These are phyloP conservation scores for Penicillium nucicola DNA, from an alignment of 495 filamentous ascomycete genomes.

Conservation along the genomic window DNA sequence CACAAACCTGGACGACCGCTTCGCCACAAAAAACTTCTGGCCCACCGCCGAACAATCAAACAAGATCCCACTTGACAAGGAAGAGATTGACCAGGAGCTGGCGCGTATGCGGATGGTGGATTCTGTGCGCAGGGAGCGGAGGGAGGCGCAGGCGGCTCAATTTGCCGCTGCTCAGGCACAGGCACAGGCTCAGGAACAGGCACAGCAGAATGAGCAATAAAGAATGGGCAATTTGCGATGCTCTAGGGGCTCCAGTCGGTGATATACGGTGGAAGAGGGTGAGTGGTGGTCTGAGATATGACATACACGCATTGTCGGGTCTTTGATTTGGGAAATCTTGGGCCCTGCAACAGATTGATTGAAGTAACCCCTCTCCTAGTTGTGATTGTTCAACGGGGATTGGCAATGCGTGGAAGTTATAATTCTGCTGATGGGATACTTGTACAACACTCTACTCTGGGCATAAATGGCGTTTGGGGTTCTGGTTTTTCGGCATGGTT, in stretches of 20 bases:
- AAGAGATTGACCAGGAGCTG: constrained; percentile 80
- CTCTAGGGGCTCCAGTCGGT: background rate
- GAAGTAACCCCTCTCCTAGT: too few relatives aligned
- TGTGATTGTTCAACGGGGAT: background rate
- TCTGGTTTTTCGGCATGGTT: background rate
- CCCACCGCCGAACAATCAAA: constrained; percentile 81
- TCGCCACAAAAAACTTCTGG: constrained; percentile 90
- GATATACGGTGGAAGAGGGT: background rate
- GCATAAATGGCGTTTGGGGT: constrained; percentile 31
- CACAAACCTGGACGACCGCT: constrained; percentile 92
- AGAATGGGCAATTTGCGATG: too few relatives aligned
- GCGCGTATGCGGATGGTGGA: constrained; percentile 60
- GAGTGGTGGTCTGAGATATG: background rate
- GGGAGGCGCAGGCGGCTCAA: constrained; percentile 47
- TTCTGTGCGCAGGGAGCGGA: constrained; percentile 43
- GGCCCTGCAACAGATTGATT: too few relatives aligned
- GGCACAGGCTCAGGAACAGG: constrained; percentile 14
- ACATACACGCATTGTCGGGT: background rate
- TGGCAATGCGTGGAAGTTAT: constrained; percentile 12
- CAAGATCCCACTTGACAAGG: constrained; percentile 81
- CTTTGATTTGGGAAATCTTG: background rate
- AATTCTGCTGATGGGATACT: constrained; percentile 14
- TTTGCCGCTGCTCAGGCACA: constrained; percentile 30
- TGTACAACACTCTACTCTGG: constrained; percentile 41
- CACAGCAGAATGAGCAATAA: constrained; percentile 7